Evolutionary conservation across 352 stramenopile species (phyloP), one percentile per base, ranked within the genome.

Genomic region (Phytophthora brassicae): DNA sequence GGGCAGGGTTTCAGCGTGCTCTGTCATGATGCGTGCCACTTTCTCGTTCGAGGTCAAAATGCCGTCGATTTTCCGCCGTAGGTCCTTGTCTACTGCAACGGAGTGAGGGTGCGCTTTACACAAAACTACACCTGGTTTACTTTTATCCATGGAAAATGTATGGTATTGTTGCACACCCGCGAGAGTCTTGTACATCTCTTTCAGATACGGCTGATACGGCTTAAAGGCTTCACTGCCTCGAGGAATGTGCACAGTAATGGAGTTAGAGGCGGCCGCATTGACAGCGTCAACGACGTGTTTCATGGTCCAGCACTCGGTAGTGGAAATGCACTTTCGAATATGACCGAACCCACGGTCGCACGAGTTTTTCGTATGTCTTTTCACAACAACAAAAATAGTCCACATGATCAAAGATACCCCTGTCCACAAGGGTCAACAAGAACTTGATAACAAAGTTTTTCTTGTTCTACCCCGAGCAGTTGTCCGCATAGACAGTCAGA

Each of bases 361-460:
- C 8, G 26, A 31, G 26, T 31, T 66, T 13, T 67, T 71, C 1
- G 51, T 71, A 14, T 41, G 35, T 5, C 35, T 16, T 6, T 19
- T 41, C 12, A 71, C 46, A 7, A 71, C 60, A n/a, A n/a, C n/a
- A 67, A 24, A 57, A 63, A 28, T 64, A 58, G 31, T 59, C 29
- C 2, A 67, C 52, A 5, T 26, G 17, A 20, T 66, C 36, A 20
- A 61, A 33, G 12, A 23, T 17, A n/a, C 29, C 56, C 44, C 58
- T 60, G 28, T 60, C 55, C 4, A 60, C 49, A 26, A 51, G 49
- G 17, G 49, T 33, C n/a, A 64, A 24, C 20, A 64, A 42, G 19
- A 69, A 56, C 33, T 60, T 64, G 17, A 64, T 48, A 2, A 56
- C 53, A 12, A 45, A 38, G 14, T 69, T 64, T 41, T 69, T 64